Conservation (phyloP, 2,329 filamentous ascomycete genomes). For the Alternaria arbusti region DNA sequence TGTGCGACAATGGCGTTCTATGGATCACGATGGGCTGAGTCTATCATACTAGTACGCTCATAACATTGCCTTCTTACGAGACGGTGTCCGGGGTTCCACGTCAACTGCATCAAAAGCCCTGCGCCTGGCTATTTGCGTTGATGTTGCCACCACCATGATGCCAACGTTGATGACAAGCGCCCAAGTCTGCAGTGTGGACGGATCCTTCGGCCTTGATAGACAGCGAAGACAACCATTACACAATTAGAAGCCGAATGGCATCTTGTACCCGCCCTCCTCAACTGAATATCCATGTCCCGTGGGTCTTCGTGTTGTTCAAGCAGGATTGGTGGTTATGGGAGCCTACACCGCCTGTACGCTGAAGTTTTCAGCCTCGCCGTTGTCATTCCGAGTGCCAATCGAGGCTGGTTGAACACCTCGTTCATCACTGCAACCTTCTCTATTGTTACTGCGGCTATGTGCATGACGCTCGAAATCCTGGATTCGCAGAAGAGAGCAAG, state of each 20-base stretch:
- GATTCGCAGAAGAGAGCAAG: too few species aligned
- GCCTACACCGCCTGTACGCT: constrained; percentile 8
- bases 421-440: not conserved
- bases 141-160: not conserved
- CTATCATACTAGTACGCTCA: not conserved
- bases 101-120: not conserved
- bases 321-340: constrained; percentile 2
- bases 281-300: not conserved
- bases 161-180: not conserved
- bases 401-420: not conserved
- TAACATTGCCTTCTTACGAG: not conserved
- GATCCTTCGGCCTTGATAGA: not conserved
- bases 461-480: too few species aligned
- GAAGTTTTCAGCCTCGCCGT: constrained; percentile 4
- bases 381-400: not conserved
- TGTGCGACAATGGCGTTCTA: not conserved
- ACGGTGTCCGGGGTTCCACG: not conserved
- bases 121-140: not conserved
- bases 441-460: not conserved
- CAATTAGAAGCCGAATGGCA: not conserved
- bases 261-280: not conserved
- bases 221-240: not conserved
- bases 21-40: not conserved
- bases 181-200: not conserved
- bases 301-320: constrained; percentile 2